Percentiles rank a stretch among this genome's conserved stretches.
Evolutionary conservation across 345 rosid genomes (phyloP).

Genomic region (Odontarrhena argentea): DNA sequence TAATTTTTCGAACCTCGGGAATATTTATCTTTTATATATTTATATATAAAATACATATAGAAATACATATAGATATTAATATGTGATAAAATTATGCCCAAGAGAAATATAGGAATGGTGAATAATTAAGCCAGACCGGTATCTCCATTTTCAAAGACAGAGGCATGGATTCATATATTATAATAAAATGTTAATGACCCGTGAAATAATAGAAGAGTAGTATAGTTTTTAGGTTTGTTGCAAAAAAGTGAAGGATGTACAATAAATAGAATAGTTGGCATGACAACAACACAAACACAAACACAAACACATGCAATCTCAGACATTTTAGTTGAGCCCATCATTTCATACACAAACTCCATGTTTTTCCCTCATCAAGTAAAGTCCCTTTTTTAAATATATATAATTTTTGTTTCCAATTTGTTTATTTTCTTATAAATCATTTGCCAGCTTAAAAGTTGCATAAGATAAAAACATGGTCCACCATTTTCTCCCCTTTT

Average conservation of each 20-base stretch:
- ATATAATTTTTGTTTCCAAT: not conserved
- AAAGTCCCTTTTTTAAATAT: constrained; percentile 24
- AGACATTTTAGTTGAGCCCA: constrained; percentile 41
- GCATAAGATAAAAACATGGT: constrained; percentile 38
- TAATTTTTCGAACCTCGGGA: too few species aligned
- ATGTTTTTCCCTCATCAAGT: constrained; percentile 25
- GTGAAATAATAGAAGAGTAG: too few species aligned
- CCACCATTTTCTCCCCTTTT: constrained; percentile 20
- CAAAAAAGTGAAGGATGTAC: constrained; percentile 25
- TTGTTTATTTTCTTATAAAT: constrained; percentile 2
- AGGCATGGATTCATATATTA: too few species aligned
- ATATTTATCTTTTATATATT: too few species aligned
- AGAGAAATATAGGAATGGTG: too few species aligned
- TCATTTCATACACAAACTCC: constrained; percentile 45
- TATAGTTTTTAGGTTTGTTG: too few species aligned
- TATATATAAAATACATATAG: too few species aligned
- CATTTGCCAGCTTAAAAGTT: constrained; percentile 44
- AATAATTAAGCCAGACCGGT: too few species aligned
- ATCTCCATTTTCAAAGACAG: too few species aligned
- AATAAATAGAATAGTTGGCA: constrained; percentile 34
- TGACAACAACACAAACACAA: constrained; percentile 42
- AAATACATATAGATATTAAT: too few species aligned
- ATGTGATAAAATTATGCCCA: too few species aligned
- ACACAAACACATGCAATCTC: constrained; percentile 41
- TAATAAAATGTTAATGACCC: too few species aligned